These are phyloP conservation scores for Termitomyces sp. DNA, from an alignment of 1,284 basidiomycete species.

Conservation along the genomic window DNA sequence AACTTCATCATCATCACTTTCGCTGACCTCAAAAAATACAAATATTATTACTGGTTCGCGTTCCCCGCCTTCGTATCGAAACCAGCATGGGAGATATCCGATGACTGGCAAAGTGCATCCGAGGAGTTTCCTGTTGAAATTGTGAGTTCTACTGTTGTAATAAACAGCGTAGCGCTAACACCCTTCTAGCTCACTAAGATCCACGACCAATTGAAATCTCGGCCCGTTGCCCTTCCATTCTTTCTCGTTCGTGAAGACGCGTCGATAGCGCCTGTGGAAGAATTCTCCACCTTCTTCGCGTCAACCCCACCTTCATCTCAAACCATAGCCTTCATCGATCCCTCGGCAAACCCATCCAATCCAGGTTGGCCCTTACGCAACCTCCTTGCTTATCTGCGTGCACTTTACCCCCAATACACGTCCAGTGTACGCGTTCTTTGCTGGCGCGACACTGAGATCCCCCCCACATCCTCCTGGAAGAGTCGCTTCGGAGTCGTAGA, in stretches of 20 bases:
- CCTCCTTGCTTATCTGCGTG: constrained; percentile 75
- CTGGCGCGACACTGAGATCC: constrained; percentile 63
- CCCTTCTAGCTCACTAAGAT: constrained; percentile 43
- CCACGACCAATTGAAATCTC: constrained; percentile 39
- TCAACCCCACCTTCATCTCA: constrained; percentile 37
- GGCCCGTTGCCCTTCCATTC: constrained; percentile 39
- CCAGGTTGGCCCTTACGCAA: constrained; percentile 97
- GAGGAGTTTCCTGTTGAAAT: constrained; percentile 29
- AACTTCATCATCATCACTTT: constrained; percentile 89
- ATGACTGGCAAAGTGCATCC: constrained; percentile 46
- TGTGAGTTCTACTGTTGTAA: constrained; percentile 24
- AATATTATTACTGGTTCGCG: constrained; percentile 97
- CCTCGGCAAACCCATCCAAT: constrained; percentile 71
- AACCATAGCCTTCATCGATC: constrained; percentile 79
- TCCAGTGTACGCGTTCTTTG: constrained; percentile 63
- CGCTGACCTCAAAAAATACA: constrained; percentile 97
- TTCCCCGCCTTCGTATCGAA: constrained; percentile 89
- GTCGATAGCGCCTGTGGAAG: constrained; percentile 47
- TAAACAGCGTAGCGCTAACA: constrained; percentile 1
- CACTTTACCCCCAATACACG: constrained; percentile 45
- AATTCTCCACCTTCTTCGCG: constrained; percentile 41
- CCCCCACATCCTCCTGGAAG: constrained; percentile 43
- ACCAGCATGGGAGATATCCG: constrained; percentile 79
- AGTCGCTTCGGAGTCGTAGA: constrained; percentile 56
- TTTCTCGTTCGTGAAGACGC: constrained; percentile 49